Evolutionary conservation across 768 basidiomycete genomes (phyloP).

Genomic region (Kockovaella imperatae): DNA sequence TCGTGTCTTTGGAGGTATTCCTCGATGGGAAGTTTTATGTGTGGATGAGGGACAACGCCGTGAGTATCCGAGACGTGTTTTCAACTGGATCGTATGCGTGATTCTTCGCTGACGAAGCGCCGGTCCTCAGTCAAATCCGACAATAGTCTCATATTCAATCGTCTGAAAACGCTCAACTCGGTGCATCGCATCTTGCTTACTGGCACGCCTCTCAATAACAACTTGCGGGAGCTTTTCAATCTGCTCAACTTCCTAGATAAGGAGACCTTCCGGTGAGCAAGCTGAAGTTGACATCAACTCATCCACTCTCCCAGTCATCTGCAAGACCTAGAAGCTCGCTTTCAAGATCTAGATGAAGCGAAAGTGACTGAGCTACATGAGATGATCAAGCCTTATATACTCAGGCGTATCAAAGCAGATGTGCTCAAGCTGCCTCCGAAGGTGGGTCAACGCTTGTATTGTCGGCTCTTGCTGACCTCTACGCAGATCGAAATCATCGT

Average conservation of each 20-base stretch:
- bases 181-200: constrained; percentile 83
- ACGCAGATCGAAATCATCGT: constrained; percentile 51
- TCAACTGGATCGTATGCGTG: constrained; percentile 1
- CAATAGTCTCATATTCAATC: constrained; percentile 66
- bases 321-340: constrained; percentile 62
- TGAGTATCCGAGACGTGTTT: constrained; percentile 49
- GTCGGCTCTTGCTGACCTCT: background rate
- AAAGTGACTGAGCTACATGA: constrained; percentile 70
- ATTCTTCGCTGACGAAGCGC: background rate
- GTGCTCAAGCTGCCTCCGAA: constrained; percentile 80
- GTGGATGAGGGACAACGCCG: constrained; percentile 88
- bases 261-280: constrained; percentile 26
- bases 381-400: constrained; percentile 73
- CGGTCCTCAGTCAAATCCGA: constrained; percentile 72
- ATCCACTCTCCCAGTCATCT: constrained; percentile 55
- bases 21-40: constrained; percentile 86
- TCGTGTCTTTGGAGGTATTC: constrained; percentile 66
- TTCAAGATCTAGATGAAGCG: constrained; percentile 65
- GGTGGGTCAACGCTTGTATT: constrained; percentile 47
- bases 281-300: background rate
- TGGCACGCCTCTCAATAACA: constrained; percentile 95
- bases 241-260: constrained; percentile 80
- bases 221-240: constrained; percentile 91
- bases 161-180: constrained; percentile 68
- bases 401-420: constrained; percentile 87